Evolutionary conservation across 805 yeast genomes (phyloP).

Genomic region (Suhomyces canberraensis): DNA sequence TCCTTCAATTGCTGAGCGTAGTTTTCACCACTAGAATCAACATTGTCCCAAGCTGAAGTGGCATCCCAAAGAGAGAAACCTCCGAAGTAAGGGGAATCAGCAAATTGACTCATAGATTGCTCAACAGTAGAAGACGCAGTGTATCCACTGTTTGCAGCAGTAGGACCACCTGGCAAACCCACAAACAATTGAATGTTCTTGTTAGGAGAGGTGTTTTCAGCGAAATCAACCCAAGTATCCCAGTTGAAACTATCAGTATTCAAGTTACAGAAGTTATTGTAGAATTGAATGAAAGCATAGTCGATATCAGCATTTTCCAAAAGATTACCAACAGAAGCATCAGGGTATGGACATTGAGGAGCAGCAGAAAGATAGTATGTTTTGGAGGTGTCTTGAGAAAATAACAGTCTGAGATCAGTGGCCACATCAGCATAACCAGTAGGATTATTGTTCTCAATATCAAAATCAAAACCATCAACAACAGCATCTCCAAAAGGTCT

Average conservation of each 20-base stretch:
- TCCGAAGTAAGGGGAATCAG: conserved; percentile 27
- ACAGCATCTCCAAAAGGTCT: conserved; percentile 70
- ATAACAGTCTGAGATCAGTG: conserved; percentile 25
- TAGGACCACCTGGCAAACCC: conserved; percentile 62
- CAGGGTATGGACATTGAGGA: conserved; percentile 91
- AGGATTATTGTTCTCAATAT: conserved; percentile 57
- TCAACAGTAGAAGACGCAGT: conserved; percentile 21
- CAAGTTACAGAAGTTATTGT: conserved; percentile 76
- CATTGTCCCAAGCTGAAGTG: conserved; percentile 22
- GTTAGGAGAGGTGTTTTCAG: conserved; percentile 59
- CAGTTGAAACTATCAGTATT: conserved; percentile 45
- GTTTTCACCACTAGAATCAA: conserved; percentile 10
- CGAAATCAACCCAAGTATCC: conserved; percentile 71
- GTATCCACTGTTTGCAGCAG: conserved; percentile 55
- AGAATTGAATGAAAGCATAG: conserved; percentile 83
- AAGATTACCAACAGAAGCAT: conserved; percentile 37
- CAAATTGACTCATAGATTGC: conserved; percentile 11
- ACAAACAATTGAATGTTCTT: conserved; percentile 63
- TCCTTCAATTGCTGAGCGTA: conserved; percentile 17
- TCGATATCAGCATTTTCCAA: conserved; percentile 59
- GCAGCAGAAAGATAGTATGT: conserved; percentile 79
- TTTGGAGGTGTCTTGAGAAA: conserved; percentile 38
- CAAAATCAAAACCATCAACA: conserved; percentile 82
- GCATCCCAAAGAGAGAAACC: conserved; percentile 40
- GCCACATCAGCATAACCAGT: conserved; percentile 64